Conservation (phyloP, 2,329 filamentous ascomycete genomes). For the Sodiomyces alkalinus region DNA sequence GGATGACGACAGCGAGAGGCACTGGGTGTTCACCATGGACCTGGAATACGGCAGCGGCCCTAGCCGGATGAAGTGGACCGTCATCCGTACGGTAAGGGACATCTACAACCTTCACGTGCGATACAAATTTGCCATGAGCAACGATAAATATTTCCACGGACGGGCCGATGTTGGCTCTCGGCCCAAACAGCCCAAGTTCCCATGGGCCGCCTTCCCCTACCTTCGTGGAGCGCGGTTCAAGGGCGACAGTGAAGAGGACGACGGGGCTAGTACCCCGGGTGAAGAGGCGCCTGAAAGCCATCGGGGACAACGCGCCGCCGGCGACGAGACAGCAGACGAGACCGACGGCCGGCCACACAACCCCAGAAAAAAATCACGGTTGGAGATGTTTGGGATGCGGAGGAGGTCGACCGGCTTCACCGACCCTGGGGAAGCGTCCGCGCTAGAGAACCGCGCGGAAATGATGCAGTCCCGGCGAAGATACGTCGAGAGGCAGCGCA, state of each 20-base stretch:
- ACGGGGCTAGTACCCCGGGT: constrained; percentile 21
- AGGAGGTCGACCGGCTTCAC: constrained; percentile 35
- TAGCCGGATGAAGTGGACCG: constrained; percentile 92
- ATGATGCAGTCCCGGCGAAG: constrained; percentile 30
- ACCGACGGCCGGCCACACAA: constrained; percentile 14
- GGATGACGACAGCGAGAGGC: constrained; percentile 47
- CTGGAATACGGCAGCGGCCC: constrained; percentile 92
- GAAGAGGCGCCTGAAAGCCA: constrained; percentile 25
- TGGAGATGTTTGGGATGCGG: constrained; percentile 35
- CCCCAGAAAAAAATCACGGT: constrained; percentile 32
- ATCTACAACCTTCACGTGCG: constrained; percentile 87
- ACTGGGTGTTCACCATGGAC: constrained; percentile 80
- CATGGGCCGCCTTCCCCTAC: constrained; percentile 78
- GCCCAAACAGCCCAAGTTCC: constrained; percentile 79
- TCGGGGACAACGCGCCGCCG: constrained; percentile 24
- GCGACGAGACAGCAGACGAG: constrained; percentile 16
- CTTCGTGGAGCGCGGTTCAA: constrained; percentile 66
- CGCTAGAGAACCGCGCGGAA: constrained; percentile 18
- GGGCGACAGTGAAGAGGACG: constrained; percentile 70
- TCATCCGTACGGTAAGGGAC: constrained; percentile 73
- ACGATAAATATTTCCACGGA: constrained; percentile 66
- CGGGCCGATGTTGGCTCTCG: constrained; percentile 48
- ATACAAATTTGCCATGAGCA: constrained; percentile 76
- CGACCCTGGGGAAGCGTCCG: constrained; percentile 29
- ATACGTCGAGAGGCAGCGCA: constrained; percentile 71